phyloP scores from a whole-genome alignment of 148 eudicot species.

The Rhododendron ovatum region DNA sequence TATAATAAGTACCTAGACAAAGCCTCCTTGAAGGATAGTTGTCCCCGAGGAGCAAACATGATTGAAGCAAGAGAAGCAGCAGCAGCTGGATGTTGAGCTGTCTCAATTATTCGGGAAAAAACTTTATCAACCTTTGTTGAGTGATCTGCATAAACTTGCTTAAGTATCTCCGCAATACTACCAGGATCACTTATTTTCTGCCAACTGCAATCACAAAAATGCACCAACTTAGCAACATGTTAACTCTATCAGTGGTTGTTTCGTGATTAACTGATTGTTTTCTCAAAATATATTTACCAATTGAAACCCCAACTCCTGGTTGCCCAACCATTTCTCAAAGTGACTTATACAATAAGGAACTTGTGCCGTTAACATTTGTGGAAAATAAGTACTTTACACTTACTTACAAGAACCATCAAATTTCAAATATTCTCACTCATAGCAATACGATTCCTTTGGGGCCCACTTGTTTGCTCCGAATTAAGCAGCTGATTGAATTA shows the following conservation, averaged over 20 bases:
- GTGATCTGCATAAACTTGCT: conserved; percentile 95
- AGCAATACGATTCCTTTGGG: not conserved
- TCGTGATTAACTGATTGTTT: not conserved
- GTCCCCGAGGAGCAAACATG: conserved; percentile 80
- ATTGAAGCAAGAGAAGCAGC: conserved; percentile 89
- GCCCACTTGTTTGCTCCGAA: not conserved
- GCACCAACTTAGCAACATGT: not conserved
- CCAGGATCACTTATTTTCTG: conserved; percentile 85
- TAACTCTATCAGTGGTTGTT: not conserved
- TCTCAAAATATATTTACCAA: not conserved
- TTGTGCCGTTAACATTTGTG: not conserved
- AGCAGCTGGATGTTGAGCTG: conserved; percentile 91
- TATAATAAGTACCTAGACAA: conserved; percentile 44
- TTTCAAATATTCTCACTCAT: not conserved
- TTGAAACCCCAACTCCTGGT: not conserved
- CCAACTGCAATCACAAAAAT: conserved; percentile 52
- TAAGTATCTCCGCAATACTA: conserved; percentile 71
- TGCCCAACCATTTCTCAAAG: not conserved
- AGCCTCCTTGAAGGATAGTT: conserved; percentile 71
- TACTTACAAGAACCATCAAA: not conserved
- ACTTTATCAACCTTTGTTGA: conserved; percentile 82
- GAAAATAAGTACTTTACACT: not conserved
- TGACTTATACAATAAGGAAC: not conserved
- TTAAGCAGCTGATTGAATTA: not conserved
- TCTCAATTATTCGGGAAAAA: conserved; percentile 64